Evolutionary conservation across 2,329 filamentous ascomycete genomes (phyloP).

Genomic region (Pezicula radicicola): DNA sequence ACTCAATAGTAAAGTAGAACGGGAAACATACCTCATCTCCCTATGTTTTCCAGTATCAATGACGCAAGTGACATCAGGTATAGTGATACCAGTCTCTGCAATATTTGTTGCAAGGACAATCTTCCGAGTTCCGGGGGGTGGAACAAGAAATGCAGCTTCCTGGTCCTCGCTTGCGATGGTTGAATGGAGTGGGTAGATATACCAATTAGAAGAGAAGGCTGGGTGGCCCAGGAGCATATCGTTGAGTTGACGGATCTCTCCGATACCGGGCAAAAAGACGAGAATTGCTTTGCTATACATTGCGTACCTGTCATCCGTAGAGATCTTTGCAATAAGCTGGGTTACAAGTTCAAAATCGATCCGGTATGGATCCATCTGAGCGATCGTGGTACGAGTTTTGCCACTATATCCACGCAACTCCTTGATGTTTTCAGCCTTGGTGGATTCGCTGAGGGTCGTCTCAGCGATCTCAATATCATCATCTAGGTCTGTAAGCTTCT

Average conservation of each 20-base stretch:
- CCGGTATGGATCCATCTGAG: constrained; percentile 82
- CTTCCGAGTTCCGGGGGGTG: constrained; percentile 79
- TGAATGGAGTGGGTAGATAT: constrained; percentile 87
- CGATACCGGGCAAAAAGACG: constrained; percentile 93
- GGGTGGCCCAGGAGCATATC: constrained; percentile 78
- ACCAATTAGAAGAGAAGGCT: constrained; percentile 73
- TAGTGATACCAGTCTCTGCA: constrained; percentile 97
- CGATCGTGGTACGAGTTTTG: constrained; percentile 70
- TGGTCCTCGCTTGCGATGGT: constrained; percentile 96
- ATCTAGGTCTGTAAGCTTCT: constrained; percentile 58
- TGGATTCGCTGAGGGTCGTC: constrained; percentile 43
- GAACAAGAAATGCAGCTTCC: constrained; percentile 85
- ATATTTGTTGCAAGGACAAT: constrained; percentile 98
- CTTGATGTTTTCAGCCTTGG: constrained; percentile 54
- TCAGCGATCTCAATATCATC: constrained; percentile 52
- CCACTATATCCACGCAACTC: constrained; percentile 71
- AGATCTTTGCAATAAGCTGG: constrained; percentile 73
- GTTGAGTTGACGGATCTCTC: constrained; percentile 85
- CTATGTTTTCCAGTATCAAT: constrained; percentile 96
- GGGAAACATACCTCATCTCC: constrained; percentile 67
- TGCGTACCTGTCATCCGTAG: constrained; percentile 61
- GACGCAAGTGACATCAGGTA: constrained; percentile 95
- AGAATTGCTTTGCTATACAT: constrained; percentile 85
- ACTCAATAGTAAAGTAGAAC: not conserved
- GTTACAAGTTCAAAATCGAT: constrained; percentile 88